phyloP scores from a whole-genome alignment of 1,284 basidiomycete genomes.

The Ganoderma sinense region DNA sequence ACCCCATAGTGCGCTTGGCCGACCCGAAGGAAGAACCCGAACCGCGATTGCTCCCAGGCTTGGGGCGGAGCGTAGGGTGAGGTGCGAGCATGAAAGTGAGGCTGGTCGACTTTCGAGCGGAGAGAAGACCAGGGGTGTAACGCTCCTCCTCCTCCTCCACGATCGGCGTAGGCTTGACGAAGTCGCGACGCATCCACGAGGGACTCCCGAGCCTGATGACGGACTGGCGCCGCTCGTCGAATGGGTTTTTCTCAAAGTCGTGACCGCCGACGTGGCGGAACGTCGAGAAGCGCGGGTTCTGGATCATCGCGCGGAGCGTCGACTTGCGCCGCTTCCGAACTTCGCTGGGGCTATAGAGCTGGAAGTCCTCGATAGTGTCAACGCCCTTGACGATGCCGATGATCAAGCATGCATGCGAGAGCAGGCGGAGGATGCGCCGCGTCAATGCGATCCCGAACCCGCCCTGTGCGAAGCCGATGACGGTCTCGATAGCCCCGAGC shows the following conservation, averaged over 20 bases:
- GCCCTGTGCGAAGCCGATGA: conserved; percentile 65
- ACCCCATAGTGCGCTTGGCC: conserved; percentile 20
- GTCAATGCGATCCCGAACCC: conserved; percentile 60
- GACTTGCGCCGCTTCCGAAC: conserved; percentile 33
- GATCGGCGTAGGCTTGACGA: conserved; percentile 8
- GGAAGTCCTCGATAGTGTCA: conserved; percentile 44
- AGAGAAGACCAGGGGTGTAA: conserved; percentile 14
- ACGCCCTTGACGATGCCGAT: conserved; percentile 68
- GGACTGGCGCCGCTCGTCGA: conserved; percentile 28
- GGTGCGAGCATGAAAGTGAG: conserved; percentile 20
- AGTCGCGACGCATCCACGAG: conserved; percentile 33
- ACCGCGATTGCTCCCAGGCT: conserved; percentile 17
- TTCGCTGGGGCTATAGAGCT: conserved; percentile 33
- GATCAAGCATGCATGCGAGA: conserved; percentile 60
- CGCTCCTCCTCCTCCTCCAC: conserved; percentile 21
- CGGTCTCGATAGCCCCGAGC: conserved; percentile 68
- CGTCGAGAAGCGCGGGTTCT: conserved; percentile 61
- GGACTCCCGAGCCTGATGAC: conserved; percentile 29
- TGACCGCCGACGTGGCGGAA: conserved; percentile 54
- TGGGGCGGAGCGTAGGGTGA: conserved; percentile 19
- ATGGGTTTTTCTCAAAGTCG: conserved; percentile 32
- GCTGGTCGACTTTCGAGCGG: conserved; percentile 21
- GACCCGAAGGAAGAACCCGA: conserved; percentile 27
- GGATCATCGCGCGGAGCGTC: conserved; percentile 52
- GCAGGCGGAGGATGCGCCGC: conserved; percentile 63